Evolutionary conservation across 352 stramenopile genomes (phyloP).

Genomic region (Pythium rhizo-oryzae): DNA sequence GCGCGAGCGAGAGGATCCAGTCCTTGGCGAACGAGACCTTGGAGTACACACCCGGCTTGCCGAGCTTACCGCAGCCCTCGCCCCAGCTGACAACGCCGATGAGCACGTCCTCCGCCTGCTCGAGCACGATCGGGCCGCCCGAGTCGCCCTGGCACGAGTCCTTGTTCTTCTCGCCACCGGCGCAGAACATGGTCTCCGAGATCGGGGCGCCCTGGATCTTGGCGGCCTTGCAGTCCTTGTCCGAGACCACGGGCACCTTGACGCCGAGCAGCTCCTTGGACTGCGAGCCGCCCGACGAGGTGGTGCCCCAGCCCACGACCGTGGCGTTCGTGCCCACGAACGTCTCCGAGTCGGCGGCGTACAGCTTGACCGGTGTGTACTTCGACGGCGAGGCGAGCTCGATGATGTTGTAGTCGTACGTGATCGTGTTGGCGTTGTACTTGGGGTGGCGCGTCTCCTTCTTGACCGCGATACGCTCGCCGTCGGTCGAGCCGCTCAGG

Average conservation of each 20-base stretch:
- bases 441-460: too few species aligned
- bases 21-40: conserved; percentile 19
- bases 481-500: too few species aligned
- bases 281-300: too few species aligned
- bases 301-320: too few species aligned
- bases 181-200: conserved; percentile 13
- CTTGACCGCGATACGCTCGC: too few species aligned
- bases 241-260: not conserved
- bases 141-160: conserved; percentile 30
- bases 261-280: not conserved
- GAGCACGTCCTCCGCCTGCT: conserved; percentile 13
- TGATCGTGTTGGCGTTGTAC: too few species aligned
- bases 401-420: too few species aligned
- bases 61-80: conserved; percentile 26
- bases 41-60: conserved; percentile 35
- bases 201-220: not conserved
- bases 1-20: conserved; percentile 19
- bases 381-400: too few species aligned
- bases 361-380: too few species aligned
- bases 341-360: too few species aligned
- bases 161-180: conserved; percentile 15
- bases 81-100: conserved; percentile 35
- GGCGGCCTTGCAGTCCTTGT: not conserved
- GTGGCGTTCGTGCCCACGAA: too few species aligned
- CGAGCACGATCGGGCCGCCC: conserved; percentile 21